Evolutionary conservation across 805 yeast species (phyloP).

Genomic region (Monosporozyma yasuniensis): DNA sequence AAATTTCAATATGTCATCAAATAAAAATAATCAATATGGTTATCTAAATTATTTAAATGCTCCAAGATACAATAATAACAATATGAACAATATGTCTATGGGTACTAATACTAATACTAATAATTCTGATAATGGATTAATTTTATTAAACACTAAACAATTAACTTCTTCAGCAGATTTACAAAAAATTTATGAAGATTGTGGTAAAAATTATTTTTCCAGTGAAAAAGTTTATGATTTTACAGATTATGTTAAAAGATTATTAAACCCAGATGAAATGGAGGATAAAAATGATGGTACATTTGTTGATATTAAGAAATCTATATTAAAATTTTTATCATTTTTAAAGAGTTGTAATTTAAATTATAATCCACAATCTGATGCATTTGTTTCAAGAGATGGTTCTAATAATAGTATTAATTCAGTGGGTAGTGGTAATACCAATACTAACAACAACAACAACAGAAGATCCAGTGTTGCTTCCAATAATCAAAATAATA

Average conservation of each 20-base stretch:
- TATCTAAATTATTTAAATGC: slow-evolving; percentile 7
- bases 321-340: slow-evolving; percentile 33
- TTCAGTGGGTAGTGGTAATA: neutral
- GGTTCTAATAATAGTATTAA: neutral
- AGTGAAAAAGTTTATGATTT: slow-evolving; percentile 34
- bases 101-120: neutral
- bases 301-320: slow-evolving; percentile 6
- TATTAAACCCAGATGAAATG: slow-evolving; percentile 6
- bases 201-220: slow-evolving; percentile 51
- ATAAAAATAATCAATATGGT: slow-evolving; percentile 4
- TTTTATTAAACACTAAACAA: neutral
- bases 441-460: neutral
- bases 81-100: neutral
- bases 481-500: neutral
- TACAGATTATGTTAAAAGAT: slow-evolving; percentile 29
- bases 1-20: neutral
- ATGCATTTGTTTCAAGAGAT: slow-evolving; percentile 25
- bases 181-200: slow-evolving; percentile 36
- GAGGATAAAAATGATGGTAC: slow-evolving; percentile 9
- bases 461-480: neutral
- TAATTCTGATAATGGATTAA: slow-evolving; percentile 2
- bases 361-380: slow-evolving; percentile 34
- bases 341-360: slow-evolving; percentile 38
- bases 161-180: slow-evolving; percentile 45
- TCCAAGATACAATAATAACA: slow-evolving; percentile 2